phyloP scores from a whole-genome alignment of 768 basidiomycete species.

The Coprinopsis strossmayeri region DNA sequence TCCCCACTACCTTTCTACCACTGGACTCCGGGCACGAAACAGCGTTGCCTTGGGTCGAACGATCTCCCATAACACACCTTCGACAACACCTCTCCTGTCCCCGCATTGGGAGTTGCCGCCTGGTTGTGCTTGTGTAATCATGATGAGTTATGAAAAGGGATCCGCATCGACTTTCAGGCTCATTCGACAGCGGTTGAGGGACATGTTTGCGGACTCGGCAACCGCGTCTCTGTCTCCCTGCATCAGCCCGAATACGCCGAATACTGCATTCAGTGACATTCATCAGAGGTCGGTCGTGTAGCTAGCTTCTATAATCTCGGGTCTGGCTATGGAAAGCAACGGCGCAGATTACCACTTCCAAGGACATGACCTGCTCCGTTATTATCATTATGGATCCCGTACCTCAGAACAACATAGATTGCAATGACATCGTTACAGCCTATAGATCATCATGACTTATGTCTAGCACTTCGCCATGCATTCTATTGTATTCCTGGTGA shows the following conservation, averaged over 20 bases:
- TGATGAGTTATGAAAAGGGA: slow-evolving; percentile 86
- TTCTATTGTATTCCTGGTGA: too few species aligned
- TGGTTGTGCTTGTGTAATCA: slow-evolving; percentile 53
- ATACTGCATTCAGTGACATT: neutral
- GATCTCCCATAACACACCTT: neutral
- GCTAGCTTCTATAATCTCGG: neutral
- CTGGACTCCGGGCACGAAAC: neutral
- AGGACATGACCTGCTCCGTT: too few species aligned
- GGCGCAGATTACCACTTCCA: too few species aligned
- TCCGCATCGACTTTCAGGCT: slow-evolving; percentile 80
- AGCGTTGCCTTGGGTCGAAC: neutral
- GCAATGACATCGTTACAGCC: too few species aligned
- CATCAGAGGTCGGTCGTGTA: neutral
- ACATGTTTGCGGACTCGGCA: slow-evolving; percentile 34
- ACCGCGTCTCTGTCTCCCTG: neutral
- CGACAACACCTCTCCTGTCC: slow-evolving; percentile 2
- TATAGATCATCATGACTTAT: too few species aligned
- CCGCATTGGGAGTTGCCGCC: slow-evolving; percentile 25
- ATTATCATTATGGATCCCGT: too few species aligned
- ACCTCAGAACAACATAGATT: too few species aligned
- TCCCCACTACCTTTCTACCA: slow-evolving; percentile 2
- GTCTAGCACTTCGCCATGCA: too few species aligned
- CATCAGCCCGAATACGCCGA: neutral
- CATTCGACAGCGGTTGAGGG: slow-evolving; percentile 65
- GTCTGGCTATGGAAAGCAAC: too few species aligned